A percentile compares a stretch with the other conserved stretches of the same genome.
Conservation (phyloP, 2,329 filamentous ascomycete genomes). For the Colletotrichum sojae region DNA sequence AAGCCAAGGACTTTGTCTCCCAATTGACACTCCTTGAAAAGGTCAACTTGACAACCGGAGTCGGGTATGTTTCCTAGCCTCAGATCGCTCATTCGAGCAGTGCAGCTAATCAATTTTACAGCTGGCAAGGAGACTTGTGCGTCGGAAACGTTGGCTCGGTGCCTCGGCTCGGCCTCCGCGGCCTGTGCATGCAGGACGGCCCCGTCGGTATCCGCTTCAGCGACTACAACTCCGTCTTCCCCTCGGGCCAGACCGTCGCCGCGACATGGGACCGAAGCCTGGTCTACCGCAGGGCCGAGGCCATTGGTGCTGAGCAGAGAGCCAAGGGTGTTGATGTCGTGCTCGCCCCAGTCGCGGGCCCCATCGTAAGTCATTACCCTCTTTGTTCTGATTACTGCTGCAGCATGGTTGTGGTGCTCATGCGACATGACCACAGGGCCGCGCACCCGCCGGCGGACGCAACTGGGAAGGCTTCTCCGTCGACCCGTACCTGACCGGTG, state of each 20-base stretch:
- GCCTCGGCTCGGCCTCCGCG: slow-evolving; percentile 77
- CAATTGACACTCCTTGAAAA: slow-evolving; percentile 89
- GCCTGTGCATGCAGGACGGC: slow-evolving; percentile 89
- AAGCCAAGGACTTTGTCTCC: slow-evolving; percentile 84
- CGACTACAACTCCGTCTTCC: slow-evolving; percentile 87
- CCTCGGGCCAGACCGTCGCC: slow-evolving; percentile 82
- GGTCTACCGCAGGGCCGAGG: slow-evolving; percentile 66
- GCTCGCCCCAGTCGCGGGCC: slow-evolving; percentile 66
- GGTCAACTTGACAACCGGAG: slow-evolving; percentile 94
- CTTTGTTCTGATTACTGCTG: no score
- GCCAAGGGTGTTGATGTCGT: slow-evolving; percentile 84
- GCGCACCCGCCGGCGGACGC: slow-evolving; percentile 61
- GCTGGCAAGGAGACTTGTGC: slow-evolving; percentile 79
- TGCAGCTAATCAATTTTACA: slow-evolving; percentile 49
- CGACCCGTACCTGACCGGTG: slow-evolving; percentile 82
- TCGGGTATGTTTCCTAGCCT: slow-evolving; percentile 71
- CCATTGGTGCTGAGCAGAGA: slow-evolving; percentile 73
- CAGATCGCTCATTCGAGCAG: slow-evolving; percentile 17
- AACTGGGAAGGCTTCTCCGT: slow-evolving; percentile 79
- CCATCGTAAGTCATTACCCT: slow-evolving; percentile 48
- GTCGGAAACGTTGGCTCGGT: slow-evolving; percentile 83
- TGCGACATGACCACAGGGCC: slow-evolving; percentile 47
- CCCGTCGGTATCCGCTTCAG: slow-evolving; percentile 83
- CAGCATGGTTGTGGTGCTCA: no score
- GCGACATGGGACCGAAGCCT: slow-evolving; percentile 85